phyloP scores from a whole-genome alignment of 495 filamentous ascomycete species.

The Xylaria bambusicola region DNA sequence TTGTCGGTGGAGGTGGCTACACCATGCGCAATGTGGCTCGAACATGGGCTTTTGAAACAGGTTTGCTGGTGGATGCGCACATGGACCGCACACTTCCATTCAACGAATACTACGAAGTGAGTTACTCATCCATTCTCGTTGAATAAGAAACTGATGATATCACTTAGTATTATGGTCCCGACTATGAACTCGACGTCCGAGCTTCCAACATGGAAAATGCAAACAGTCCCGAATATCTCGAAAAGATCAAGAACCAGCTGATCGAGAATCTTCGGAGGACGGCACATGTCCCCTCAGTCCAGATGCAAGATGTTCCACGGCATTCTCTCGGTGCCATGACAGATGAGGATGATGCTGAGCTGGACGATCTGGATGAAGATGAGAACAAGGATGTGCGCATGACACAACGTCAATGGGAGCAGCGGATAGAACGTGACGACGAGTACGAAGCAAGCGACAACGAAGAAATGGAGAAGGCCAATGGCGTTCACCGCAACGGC shows the following conservation, averaged over 20 bases:
- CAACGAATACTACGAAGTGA: slow-evolving; percentile 97
- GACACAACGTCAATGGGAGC: slow-evolving; percentile 83
- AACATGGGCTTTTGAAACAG: slow-evolving; percentile 97
- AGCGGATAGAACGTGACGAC: slow-evolving; percentile 68
- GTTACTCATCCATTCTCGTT: slow-evolving; percentile 19
- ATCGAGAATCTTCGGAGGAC: slow-evolving; percentile 92
- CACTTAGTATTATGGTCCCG: slow-evolving; percentile 86
- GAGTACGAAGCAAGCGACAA: slow-evolving; percentile 87
- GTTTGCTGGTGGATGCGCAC: slow-evolving; percentile 78
- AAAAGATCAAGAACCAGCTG: slow-evolving; percentile 91
- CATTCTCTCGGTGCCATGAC: slow-evolving; percentile 65
- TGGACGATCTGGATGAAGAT: slow-evolving; percentile 89
- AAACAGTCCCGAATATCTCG: slow-evolving; percentile 89
- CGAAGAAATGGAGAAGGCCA: slow-evolving; percentile 75
- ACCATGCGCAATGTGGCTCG: slow-evolving; percentile 98
- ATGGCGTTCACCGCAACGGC: slow-evolving; percentile 68
- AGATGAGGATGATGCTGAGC: slow-evolving; percentile 84
- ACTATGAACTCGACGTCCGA: slow-evolving; percentile 93
- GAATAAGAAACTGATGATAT: slow-evolving; percentile 35
- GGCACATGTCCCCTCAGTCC: slow-evolving; percentile 85
- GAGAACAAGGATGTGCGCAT: slow-evolving; percentile 82
- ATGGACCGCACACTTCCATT: slow-evolving; percentile 85
- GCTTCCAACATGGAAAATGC: slow-evolving; percentile 99
- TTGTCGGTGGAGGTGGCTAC: slow-evolving; percentile 94
- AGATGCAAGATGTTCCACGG: slow-evolving; percentile 92